phyloP scores from a whole-genome alignment of 176 grass and related monocot genomes.

The Juncus inflexus region DNA sequence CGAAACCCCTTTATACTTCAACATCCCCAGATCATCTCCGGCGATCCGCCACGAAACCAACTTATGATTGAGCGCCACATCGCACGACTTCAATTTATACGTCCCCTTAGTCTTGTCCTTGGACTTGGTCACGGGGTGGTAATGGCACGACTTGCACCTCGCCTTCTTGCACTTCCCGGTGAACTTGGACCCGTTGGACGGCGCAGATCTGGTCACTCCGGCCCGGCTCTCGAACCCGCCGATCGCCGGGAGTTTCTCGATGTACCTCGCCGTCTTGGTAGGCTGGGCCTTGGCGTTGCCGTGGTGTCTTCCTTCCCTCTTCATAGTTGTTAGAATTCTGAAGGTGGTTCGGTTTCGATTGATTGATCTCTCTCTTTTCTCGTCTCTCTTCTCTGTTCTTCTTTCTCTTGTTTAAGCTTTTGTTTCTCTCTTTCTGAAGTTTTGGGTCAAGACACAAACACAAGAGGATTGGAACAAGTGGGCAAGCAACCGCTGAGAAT shows the following conservation, averaged over 20 bases:
- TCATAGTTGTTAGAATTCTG: constrained; percentile 37
- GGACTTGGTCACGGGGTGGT: constrained; percentile 58
- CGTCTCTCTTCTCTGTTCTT: constrained; percentile 18
- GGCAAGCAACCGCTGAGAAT: constrained; percentile 26
- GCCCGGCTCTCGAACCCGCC: background rate
- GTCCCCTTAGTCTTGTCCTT: constrained; percentile 64
- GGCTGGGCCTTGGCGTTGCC: constrained; percentile 38
- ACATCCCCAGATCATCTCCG: constrained; percentile 9
- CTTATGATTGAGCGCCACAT: constrained; percentile 76
- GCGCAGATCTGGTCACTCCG: background rate
- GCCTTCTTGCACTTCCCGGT: constrained; percentile 56
- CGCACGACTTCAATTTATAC: constrained; percentile 62
- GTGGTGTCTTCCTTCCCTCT: constrained; percentile 83
- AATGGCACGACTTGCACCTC: constrained; percentile 51
- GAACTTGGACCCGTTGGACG: constrained; percentile 38
- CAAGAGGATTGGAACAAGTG: constrained; percentile 28
- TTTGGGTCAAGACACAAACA: constrained; percentile 18
- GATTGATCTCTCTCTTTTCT: constrained; percentile 9
- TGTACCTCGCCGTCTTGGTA: constrained; percentile 17
- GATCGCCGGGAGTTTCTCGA: constrained; percentile 14
- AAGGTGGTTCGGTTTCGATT: constrained; percentile 5
- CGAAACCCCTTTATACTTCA: constrained; percentile 39
- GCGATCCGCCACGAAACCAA: constrained; percentile 69
- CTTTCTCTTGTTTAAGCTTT: constrained; percentile 7
- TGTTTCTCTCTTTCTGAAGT: background rate